Percentiles rank a stretch among this genome's conserved stretches.
Evolutionary conservation across 1,284 basidiomycete species (phyloP).

Genomic region (Stygiomarasmius scandens): DNA sequence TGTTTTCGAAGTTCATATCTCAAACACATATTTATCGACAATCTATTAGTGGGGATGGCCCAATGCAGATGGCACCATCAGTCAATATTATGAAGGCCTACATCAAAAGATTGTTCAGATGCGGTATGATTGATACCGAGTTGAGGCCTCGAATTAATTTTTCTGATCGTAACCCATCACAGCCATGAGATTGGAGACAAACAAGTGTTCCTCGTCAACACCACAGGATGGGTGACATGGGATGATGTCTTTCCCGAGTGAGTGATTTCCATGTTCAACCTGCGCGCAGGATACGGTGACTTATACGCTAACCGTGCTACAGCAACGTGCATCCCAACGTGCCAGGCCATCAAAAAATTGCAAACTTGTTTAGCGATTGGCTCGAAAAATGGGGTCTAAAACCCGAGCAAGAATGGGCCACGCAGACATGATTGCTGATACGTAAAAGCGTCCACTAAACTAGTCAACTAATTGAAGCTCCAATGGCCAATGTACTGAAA

Average conservation of each 20-base stretch:
- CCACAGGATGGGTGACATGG: constrained; percentile 58
- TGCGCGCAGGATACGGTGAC: too few species aligned
- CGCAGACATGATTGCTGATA: neutral
- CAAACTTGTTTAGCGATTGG: constrained; percentile 47
- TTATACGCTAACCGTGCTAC: constrained; percentile 1
- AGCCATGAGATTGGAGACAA: constrained; percentile 44
- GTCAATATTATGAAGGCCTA: constrained; percentile 51
- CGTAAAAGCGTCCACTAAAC: too few species aligned
- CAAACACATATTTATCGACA: neutral
- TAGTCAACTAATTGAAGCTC: too few species aligned
- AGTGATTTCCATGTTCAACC: constrained; percentile 20
- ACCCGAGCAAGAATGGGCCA: constrained; percentile 27
- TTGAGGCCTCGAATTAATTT: neutral
- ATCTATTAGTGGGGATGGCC: constrained; percentile 57
- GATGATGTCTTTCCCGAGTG: constrained; percentile 56
- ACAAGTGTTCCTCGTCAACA: constrained; percentile 56
- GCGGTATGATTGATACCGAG: constrained; percentile 32
- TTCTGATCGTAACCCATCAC: constrained; percentile 14
- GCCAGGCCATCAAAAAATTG: constrained; percentile 51
- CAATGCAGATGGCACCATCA: constrained; percentile 45
- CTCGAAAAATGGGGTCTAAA: constrained; percentile 45
- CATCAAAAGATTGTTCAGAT: constrained; percentile 48
- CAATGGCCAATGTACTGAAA: too few species aligned
- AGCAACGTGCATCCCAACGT: constrained; percentile 55
- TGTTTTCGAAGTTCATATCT: constrained; percentile 16